These are phyloP conservation scores for Sporisorium scitamineum DNA, from an alignment of 1,284 basidiomycete genomes.

Conservation along the genomic window DNA sequence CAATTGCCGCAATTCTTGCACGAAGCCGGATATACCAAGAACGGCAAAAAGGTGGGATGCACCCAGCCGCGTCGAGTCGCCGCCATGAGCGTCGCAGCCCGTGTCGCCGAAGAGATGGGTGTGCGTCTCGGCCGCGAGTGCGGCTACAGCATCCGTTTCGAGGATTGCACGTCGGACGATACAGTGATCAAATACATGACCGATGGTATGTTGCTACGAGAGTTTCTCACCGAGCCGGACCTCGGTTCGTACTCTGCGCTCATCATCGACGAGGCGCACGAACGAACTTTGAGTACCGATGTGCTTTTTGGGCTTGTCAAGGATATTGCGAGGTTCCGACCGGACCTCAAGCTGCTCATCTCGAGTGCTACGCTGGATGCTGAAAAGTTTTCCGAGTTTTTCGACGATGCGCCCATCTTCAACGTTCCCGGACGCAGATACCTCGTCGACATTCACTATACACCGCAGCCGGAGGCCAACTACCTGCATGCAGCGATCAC, in stretches of 20 bases:
- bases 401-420: conserved; percentile 68
- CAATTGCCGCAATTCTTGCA: conserved; percentile 98
- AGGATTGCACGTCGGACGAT: conserved; percentile 96
- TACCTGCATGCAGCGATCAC: conserved; percentile 99
- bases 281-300: conserved; percentile 67
- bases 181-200: conserved; percentile 69
- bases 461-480: conserved; percentile 73
- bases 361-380: conserved; percentile 67
- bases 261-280: conserved; percentile 69
- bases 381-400: conserved; percentile 67
- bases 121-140: conserved; percentile 95
- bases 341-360: conserved; percentile 67
- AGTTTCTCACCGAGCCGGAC: conserved; percentile 68
- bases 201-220: conserved; percentile 68
- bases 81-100: conserved; percentile 98
- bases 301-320: conserved; percentile 68
- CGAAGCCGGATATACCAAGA: conserved; percentile 92
- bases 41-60: conserved; percentile 89
- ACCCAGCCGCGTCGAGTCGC: conserved; percentile 98
- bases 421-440: conserved; percentile 92
- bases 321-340: conserved; percentile 66
- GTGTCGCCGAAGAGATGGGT: conserved; percentile 99
- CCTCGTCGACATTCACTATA: conserved; percentile 96
- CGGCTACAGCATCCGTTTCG: conserved; percentile 95
- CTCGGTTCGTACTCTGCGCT: conserved; percentile 62